Base-by-base conservation (phyloP, 2,329 filamentous ascomycete genomes). In the Penicillium nordicum region DNA sequence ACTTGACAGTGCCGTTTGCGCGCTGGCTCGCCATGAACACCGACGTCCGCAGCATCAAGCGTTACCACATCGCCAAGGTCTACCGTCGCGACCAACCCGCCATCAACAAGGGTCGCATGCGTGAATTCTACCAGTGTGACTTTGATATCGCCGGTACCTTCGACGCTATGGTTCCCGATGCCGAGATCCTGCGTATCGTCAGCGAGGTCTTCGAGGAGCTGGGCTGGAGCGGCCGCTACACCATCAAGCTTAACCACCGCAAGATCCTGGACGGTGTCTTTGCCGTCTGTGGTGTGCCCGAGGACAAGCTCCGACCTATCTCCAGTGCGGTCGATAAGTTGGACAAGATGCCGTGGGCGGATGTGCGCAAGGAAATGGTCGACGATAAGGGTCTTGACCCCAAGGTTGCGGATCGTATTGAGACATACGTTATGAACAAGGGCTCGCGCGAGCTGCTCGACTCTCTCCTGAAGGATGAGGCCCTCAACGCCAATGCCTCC, bases 111-210 rank as follows among this genome's bases (percentile, higher is more conserved):
- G 93, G 92, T 50, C 86, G 92, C 52, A 94, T 96, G 88, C 85
- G 93, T 69, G 93, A 97, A 76, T 96, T 96, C 76, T 96, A 95
- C 79, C 92, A 97, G 76, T 97, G 92, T 78, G 93, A 97, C 77
- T 95, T 97, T 70, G 92, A 97, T 72, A 93, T 97, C 76, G 92
- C 92, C 12, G 92, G 92, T 57, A 65, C 74, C 59, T 95, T 91
- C 78, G 93, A 96, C 72, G 77, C 90, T 52, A 96, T 97, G 92
- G 83, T 96, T 27, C 90, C 92, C 55, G 93, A 97, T 70, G 89
- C 92, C 37, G 92, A 97, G 77, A 88, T 96, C 57, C 78, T 97
- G 66, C 84, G 88, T 56, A 92, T 97, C 63, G 84, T 90, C 48
- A 86, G 85, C 66, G 92, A 97, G 72, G 88, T 96, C 40, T 96